A percentile compares a stretch with the other conserved stretches of the same genome.
phyloP scores from a whole-genome alignment of 108 stramenopile genomes.

The Nitzschia palea region DNA sequence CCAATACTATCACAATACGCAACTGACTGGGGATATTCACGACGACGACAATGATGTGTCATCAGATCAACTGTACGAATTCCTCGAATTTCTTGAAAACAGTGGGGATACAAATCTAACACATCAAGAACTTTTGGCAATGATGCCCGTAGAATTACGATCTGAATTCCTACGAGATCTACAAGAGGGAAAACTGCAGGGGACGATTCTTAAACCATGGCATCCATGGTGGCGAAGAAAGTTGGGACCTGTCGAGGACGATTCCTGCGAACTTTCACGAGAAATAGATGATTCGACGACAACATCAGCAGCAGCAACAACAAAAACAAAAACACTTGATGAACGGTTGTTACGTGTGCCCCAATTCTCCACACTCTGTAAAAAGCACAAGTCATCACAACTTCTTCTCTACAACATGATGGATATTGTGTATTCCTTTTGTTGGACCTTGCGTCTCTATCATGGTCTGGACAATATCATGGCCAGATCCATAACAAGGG shows the following conservation, averaged over 20 bases:
- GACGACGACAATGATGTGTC: background rate
- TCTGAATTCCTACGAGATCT: constrained; percentile 31
- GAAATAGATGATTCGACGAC: background rate
- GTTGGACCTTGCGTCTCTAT: constrained; percentile 41
- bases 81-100: constrained; percentile 29
- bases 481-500: background rate
- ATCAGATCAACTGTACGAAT: constrained; percentile 20
- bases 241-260: background rate
- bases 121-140: constrained; percentile 8
- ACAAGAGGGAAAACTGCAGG: constrained; percentile 27
- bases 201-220: constrained; percentile 37
- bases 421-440: constrained; percentile 36
- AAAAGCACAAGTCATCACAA: constrained; percentile 6
- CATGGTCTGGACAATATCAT: constrained; percentile 40
- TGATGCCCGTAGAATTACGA: constrained; percentile 19
- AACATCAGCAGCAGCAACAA: background rate
- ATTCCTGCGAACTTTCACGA: background rate
- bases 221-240: constrained; percentile 58
- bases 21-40: background rate
- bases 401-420: constrained; percentile 33
- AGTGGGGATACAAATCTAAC: background rate
- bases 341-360: constrained; percentile 28
- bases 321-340: constrained; percentile 18
- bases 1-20: constrained; percentile 24
- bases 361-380: background rate